A percentile compares a stretch with the other conserved stretches of the same genome.
Conservation (phyloP, 768 basidiomycete species). For the Boletus barrowsii region DNA sequence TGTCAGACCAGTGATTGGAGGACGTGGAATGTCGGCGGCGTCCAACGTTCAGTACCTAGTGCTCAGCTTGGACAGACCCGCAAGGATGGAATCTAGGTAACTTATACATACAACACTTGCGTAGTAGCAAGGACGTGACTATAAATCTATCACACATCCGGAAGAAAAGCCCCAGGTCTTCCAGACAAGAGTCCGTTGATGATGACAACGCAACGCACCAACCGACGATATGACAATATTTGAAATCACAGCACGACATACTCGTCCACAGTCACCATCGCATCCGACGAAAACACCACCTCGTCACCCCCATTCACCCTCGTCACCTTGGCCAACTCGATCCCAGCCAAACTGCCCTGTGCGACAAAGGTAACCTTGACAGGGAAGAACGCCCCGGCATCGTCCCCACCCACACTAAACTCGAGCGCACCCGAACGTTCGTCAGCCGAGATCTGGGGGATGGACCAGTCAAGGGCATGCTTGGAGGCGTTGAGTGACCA, state of each 20-base stretch:
- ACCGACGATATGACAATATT: too few species aligned
- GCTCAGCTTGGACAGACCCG: too few species aligned
- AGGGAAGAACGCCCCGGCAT: constrained; percentile 86
- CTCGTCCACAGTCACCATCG: constrained; percentile 50
- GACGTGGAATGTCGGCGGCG: too few species aligned
- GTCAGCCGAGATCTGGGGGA: constrained; percentile 59
- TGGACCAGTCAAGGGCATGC: constrained; percentile 84
- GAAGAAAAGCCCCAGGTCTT: neutral
- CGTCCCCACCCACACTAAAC: constrained; percentile 85
- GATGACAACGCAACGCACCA: too few species aligned
- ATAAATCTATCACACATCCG: neutral
- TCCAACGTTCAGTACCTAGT: too few species aligned
- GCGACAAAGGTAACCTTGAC: constrained; percentile 80
- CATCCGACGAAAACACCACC: constrained; percentile 55
- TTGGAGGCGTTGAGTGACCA: constrained; percentile 81
- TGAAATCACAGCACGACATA: constrained; percentile 49
- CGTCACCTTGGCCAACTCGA: constrained; percentile 60
- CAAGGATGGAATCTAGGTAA: neutral
- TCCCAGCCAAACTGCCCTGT: constrained; percentile 76
- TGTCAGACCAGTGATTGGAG: too few species aligned
- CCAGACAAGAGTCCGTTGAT: too few species aligned
- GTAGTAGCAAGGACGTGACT: neutral
- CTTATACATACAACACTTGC: neutral
- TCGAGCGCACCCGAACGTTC: constrained; percentile 84
- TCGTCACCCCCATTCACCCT: constrained; percentile 48